phyloP scores from a whole-genome alignment of 768 basidiomycete species.

The Auricularia sp. region DNA sequence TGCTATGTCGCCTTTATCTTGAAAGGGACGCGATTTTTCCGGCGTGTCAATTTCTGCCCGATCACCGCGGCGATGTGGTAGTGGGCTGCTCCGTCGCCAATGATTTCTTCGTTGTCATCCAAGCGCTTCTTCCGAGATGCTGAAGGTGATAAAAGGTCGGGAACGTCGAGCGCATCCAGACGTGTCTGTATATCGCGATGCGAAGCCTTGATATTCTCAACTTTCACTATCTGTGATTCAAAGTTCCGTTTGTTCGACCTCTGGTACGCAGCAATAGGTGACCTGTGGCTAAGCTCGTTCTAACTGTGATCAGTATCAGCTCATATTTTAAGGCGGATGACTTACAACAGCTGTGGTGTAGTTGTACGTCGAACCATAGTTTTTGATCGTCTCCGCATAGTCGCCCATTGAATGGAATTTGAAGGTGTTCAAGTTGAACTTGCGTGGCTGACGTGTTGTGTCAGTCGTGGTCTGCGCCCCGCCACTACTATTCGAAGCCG shows the following conservation, averaged over 20 bases:
- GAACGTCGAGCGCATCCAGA: background rate
- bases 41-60: too few species aligned
- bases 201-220: background rate
- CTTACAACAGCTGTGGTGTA: constrained; percentile 28
- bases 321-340: background rate
- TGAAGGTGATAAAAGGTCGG: background rate
- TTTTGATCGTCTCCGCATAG: constrained; percentile 16
- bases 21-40: too few species aligned
- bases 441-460: constrained; percentile 10
- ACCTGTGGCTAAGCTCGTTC: constrained; percentile 4
- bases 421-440: constrained; percentile 21
- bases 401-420: constrained; percentile 28
- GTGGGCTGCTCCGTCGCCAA: background rate
- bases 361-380: constrained; percentile 25
- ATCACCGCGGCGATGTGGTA: background rate
- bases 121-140: background rate
- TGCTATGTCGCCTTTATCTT: too few species aligned
- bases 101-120: background rate
- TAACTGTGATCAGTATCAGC: too few species aligned
- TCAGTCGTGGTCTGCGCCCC: constrained; percentile 4
- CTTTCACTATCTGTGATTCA: background rate
- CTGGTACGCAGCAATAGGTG: background rate
- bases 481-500: background rate
- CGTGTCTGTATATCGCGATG: background rate
- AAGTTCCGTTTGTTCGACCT: constrained; percentile 1